Percentiles rank a stretch among this genome's conserved stretches.
phyloP scores from a whole-genome alignment of 345 rosid species.

The Firmiana major region DNA sequence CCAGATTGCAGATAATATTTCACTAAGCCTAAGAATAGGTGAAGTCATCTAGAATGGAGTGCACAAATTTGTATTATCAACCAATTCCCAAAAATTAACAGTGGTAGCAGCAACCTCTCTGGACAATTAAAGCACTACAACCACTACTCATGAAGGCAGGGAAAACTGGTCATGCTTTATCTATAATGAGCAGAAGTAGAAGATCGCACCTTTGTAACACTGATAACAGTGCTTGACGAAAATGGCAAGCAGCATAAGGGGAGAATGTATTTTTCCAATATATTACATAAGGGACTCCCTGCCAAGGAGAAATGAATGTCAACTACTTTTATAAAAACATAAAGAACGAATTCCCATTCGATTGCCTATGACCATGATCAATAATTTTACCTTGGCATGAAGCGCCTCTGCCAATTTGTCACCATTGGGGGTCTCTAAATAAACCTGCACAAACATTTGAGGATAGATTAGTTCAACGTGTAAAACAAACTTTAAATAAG shows the following conservation, averaged over 20 bases:
- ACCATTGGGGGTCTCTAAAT: constrained; percentile 76
- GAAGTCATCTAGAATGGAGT: constrained; percentile 7
- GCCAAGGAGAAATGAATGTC: constrained; percentile 24
- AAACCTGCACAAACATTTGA: constrained; percentile 50
- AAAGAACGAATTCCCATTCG: neutral
- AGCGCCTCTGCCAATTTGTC: constrained; percentile 84
- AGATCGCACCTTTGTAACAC: constrained; percentile 68
- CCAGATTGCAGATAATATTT: constrained; percentile 2
- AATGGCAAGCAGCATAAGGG: constrained; percentile 69
- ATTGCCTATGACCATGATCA: constrained; percentile 6
- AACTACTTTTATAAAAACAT: constrained; percentile 6
- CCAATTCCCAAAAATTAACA: neutral
- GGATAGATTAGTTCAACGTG: constrained; percentile 3
- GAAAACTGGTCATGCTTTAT: neutral
- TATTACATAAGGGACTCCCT: constrained; percentile 90
- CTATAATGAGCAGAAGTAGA: neutral
- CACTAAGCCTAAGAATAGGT: neutral
- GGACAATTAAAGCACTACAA: neutral
- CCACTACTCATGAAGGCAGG: neutral
- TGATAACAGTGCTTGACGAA: constrained; percentile 78
- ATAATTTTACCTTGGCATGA: constrained; percentile 62
- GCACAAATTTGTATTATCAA: neutral
- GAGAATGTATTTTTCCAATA: constrained; percentile 70
- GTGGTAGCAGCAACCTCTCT: neutral
- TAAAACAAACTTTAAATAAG: neutral